Percentiles rank a stretch among this genome's conserved stretches.
These are phyloP conservation scores for Gamarada debralockiae DNA, from an alignment of 495 filamentous ascomycete genomes.

Conservation along the genomic window DNA sequence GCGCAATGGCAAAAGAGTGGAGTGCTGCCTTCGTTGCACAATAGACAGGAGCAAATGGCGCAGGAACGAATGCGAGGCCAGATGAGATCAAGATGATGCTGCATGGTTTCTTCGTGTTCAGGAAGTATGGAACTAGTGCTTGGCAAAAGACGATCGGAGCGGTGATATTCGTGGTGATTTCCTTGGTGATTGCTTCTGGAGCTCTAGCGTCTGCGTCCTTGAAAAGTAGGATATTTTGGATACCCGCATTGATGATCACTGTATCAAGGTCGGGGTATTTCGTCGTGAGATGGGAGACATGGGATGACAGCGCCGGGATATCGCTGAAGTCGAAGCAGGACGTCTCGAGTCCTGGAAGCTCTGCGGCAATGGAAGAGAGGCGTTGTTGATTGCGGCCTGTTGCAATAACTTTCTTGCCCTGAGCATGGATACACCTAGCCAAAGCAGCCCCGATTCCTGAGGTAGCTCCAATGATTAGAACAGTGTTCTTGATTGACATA, in stretches of 20 bases:
- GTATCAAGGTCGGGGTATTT: conserved; percentile 32
- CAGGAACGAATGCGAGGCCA: conserved; percentile 28
- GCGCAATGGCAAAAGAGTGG: conserved; percentile 25
- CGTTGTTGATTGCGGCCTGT: conserved; percentile 32
- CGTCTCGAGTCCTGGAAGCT: conserved; percentile 30
- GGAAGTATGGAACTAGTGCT: conserved; percentile 28
- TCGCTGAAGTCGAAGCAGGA: conserved; percentile 27
- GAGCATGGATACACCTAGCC: conserved; percentile 32
- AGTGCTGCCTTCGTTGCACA: conserved; percentile 33
- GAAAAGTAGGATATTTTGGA: conserved; percentile 25
- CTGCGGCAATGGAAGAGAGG: conserved; percentile 21
- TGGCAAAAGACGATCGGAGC: conserved; percentile 28
- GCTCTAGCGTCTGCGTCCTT: conserved; percentile 19
- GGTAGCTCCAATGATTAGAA: conserved; percentile 39
- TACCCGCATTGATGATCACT: conserved; percentile 32
- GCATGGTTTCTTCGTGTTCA: conserved; percentile 20
- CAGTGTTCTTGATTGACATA: background rate
- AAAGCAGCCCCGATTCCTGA: conserved; percentile 43
- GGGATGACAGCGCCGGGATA: conserved; percentile 19
- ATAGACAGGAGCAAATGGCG: conserved; percentile 32
- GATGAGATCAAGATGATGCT: conserved; percentile 29
- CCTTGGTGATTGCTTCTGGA: conserved; percentile 15
- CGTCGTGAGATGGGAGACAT: conserved; percentile 22
- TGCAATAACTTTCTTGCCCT: conserved; percentile 41
- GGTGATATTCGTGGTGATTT: conserved; percentile 28